Evolutionary conservation across 306 rosid species (phyloP), one percentile per base, ranked within the genome.

Genomic region (Cicer judaicum): DNA sequence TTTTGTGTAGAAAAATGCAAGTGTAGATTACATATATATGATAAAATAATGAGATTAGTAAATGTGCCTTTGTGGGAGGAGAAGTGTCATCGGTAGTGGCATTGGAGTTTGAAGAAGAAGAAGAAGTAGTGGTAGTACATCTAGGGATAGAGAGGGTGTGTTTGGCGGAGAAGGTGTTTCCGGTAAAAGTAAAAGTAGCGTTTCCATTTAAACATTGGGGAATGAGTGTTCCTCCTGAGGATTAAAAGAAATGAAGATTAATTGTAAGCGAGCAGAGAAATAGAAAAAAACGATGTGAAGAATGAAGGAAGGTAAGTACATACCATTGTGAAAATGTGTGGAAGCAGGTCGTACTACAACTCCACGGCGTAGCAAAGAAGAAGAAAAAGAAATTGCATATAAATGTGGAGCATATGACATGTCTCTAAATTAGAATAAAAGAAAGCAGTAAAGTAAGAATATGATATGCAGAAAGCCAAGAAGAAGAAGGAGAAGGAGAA

Each of bases 91-190:
- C 88, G 46, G 75, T 49, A 15, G 48, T 81, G 70, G 79, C 81
- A 68, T 62, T 80, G 48, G 97, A 71, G 79, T 91, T 83, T 7
- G 93, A 85, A 70, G 95, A 89, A 79, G 91, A 83, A 65, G 94
- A 87, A 79, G 95, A 87, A 79, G 91, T 80, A 65, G 92, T 86
- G 78, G 59, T 72, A 74, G 81, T 81, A 53, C 84, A 70, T 79
- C 79, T 79, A 52, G 78, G 74, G 49, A 85, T 74, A 11, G 55
- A 14, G 74, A 82, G 38, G 70, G 53, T 48, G 63, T 70, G 54
- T 16, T 68, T 70, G 53, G 62, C 46, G 7, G 62, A 24, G 39
- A 64, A 75, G 67, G 80, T 78, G 60, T 79, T 86, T 41, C 38
- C 80, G n/a, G 34, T 24, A 24, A 84, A 78, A 81, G 77, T 10